Evolutionary conservation across 345 rosid species (phyloP), one percentile per base, ranked within the genome.

Genomic region (Brassica carinata): DNA sequence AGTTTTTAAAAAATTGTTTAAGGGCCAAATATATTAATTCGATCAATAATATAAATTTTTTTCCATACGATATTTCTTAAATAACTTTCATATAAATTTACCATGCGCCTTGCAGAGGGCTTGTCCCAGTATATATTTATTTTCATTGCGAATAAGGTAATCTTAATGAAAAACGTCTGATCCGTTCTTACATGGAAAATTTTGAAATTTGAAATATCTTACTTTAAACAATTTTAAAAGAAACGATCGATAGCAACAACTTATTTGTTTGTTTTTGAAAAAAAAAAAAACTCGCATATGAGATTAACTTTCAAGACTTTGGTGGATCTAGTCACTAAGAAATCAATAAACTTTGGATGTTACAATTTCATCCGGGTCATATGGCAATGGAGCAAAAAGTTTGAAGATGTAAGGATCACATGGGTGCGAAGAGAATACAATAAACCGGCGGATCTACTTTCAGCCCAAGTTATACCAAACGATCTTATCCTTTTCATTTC

Each of bases 81-180:
- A 23, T 23, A 23, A 23, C 26, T 23, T 23, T 23, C 2, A 23
- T 23, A 23, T 23, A 23, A 23, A 23, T 23, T 23, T 23, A 23
- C 2, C 26, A 23, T 23, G 26, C 26, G 26, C 2, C 26, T 23
- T 23, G 26, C 26, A 2, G 2, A 1, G 26, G 0, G 0, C 26
- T 23, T 23, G 0, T 23, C 26, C 26, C 0, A 23, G 2, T 40
- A 43, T 27, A 36, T 66, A 4, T 8, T 67, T 53, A 3, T 19
- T 66, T 67, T 67, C 45, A 38, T 15, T n/a, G 2, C 14, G 8
- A 27, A 11, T 5, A 64, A 51, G 8, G n/a, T 11, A 74, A 7
- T 29, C 33, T 64, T 74, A 10, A 9, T 75, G 66, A 34, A 67
- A 65, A 75, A 66, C 38, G 55, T 34, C 8, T 67, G 66, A 19